phyloP scores from a whole-genome alignment of 331 rosid genomes.

The Malus hybrid region DNA sequence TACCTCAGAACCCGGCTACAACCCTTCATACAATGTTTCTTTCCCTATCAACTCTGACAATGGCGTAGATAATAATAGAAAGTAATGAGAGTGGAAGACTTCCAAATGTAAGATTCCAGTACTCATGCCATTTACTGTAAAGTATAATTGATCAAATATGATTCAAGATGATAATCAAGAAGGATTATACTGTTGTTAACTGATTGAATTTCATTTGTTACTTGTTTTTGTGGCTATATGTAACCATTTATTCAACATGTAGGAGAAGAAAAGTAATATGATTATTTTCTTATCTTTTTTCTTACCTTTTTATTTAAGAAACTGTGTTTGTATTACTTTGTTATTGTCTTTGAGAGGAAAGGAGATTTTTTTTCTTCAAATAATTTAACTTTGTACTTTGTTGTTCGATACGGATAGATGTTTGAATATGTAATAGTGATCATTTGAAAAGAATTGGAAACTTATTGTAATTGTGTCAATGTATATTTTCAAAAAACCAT shows the following conservation, averaged over 20 bases:
- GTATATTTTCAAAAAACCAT: not conserved
- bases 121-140: too few relatives aligned
- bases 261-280: not conserved
- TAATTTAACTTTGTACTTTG: not conserved
- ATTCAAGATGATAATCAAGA: too few relatives aligned
- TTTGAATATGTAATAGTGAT: not conserved
- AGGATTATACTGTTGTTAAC: not conserved
- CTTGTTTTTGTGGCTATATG: not conserved
- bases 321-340: not conserved
- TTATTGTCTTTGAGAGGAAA: not conserved
- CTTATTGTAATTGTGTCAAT: not conserved
- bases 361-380: not conserved
- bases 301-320: not conserved
- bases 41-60: too few relatives aligned
- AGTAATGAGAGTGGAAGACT: conserved; percentile 91
- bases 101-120: conserved; percentile 57
- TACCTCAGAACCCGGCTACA: too few relatives aligned
- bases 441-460: not conserved
- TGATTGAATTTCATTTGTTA: not conserved
- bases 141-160: too few relatives aligned
- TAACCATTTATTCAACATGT: not conserved
- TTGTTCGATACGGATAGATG: not conserved
- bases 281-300: not conserved
- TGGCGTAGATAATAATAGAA: conserved; percentile 12
- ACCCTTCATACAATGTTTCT: too few relatives aligned